Percentiles rank a stretch among this genome's conserved stretches.
Evolutionary conservation across 768 basidiomycete species (phyloP).

Genomic region (Amanita thiersii): DNA sequence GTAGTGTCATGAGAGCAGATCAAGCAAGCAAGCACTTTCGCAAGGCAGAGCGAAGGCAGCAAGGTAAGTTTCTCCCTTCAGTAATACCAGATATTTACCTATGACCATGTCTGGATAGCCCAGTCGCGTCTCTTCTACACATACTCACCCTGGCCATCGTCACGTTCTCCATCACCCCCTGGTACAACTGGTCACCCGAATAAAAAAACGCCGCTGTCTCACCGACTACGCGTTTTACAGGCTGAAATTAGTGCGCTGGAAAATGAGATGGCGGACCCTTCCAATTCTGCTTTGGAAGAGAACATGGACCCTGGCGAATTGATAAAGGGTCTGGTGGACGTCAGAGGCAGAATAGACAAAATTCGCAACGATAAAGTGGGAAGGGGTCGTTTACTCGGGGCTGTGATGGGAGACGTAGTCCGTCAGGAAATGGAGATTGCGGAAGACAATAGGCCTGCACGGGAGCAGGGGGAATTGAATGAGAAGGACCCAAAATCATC

Average conservation of each 20-base stretch:
- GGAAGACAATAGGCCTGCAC: slow-evolving; percentile 11
- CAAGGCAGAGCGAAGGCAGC: slow-evolving; percentile 55
- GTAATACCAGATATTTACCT: slow-evolving; percentile 1
- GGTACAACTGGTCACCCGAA: slow-evolving; percentile 23
- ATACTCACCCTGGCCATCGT: slow-evolving; percentile 62
- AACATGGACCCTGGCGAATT: slow-evolving; percentile 67
- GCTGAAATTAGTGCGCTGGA: slow-evolving; percentile 78
- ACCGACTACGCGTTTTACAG: slow-evolving; percentile 59
- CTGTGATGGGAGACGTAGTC: slow-evolving; percentile 34
- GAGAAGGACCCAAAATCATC: slow-evolving; percentile 25
- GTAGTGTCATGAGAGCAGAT: slow-evolving; percentile 52
- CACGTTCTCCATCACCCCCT: slow-evolving; percentile 30
- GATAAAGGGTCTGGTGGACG: slow-evolving; percentile 70
- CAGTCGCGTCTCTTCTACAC: slow-evolving; percentile 52
- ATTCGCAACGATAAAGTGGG: slow-evolving; percentile 61
- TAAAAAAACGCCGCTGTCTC: slow-evolving; percentile 38
- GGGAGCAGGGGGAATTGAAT: slow-evolving; percentile 7
- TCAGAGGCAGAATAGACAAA: slow-evolving; percentile 59
- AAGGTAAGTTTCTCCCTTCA: slow-evolving; percentile 24
- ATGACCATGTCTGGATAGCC: slow-evolving; percentile 21
- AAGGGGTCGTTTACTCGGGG: slow-evolving; percentile 52
- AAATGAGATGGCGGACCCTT: slow-evolving; percentile 70
- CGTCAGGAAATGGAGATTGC: slow-evolving; percentile 12
- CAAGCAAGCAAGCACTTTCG: slow-evolving; percentile 66
- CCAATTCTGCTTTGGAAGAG: slow-evolving; percentile 59